A percentile compares a stretch with the other conserved stretches of the same genome.
Evolutionary conservation across 1,284 basidiomycete species (phyloP).

Genomic region (Chalciporus sp.): DNA sequence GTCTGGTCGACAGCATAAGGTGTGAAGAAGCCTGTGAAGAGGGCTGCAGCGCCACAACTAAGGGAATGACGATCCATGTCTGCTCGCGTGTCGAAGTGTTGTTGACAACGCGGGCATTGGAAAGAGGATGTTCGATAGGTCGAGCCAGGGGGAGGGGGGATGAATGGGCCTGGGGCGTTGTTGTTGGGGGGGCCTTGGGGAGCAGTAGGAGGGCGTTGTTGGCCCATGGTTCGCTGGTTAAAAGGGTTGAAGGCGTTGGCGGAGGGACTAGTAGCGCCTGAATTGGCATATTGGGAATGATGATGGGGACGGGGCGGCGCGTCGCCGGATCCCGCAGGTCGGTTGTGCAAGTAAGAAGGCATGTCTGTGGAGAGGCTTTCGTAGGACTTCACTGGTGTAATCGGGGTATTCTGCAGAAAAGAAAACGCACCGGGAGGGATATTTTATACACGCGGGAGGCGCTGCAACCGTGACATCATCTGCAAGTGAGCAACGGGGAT

Average conservation of each 20-base stretch:
- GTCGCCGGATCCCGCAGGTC: not conserved
- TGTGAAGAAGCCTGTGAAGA: slow-evolving; percentile 13
- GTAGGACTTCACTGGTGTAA: not conserved
- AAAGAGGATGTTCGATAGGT: not conserved
- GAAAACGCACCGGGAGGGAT: not conserved
- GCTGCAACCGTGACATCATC: not conserved
- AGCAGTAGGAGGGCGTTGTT: not conserved
- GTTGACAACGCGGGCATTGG: slow-evolving; percentile 10
- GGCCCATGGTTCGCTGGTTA: not conserved
- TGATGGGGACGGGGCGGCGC: not conserved
- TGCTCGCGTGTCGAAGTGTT: not conserved
- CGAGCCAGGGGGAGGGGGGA: not conserved
- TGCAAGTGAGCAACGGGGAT: not conserved
- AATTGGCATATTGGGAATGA: not conserved
- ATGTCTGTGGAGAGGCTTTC: slow-evolving; percentile 1
- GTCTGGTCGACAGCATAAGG: slow-evolving; percentile 8
- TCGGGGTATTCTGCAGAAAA: not conserved
- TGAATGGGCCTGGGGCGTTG: not conserved
- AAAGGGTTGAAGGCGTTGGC: not conserved
- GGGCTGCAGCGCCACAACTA: slow-evolving; percentile 6
- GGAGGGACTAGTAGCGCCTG: not conserved
- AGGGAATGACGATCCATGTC: slow-evolving; percentile 5
- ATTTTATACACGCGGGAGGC: slow-evolving; percentile 9
- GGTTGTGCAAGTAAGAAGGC: slow-evolving; percentile 11
- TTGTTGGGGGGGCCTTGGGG: not conserved